Percentiles rank a stretch among this genome's conserved stretches.
These are phyloP conservation scores for Podospora conica DNA, from an alignment of 495 filamentous ascomycete species.

Conservation along the genomic window DNA sequence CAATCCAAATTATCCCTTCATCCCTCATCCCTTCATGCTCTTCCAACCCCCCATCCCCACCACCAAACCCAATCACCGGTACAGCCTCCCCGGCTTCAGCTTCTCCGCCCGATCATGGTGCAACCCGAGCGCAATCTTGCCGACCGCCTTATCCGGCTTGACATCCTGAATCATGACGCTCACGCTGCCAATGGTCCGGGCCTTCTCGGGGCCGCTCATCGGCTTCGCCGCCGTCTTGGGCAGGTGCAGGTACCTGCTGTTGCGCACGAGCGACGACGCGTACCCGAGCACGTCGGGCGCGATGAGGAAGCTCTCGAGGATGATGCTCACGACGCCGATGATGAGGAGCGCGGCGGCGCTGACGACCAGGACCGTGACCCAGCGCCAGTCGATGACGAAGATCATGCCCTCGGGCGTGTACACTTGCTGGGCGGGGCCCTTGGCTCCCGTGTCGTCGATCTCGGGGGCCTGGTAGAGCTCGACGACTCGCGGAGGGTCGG, in stretches of 20 bases:
- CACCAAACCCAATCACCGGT: not conserved
- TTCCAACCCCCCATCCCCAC: not conserved
- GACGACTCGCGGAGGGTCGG: no score
- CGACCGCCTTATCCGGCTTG: not conserved
- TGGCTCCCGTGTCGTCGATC: no score
- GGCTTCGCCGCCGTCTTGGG: not conserved
- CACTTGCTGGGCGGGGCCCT: no score
- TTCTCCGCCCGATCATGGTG: not conserved
- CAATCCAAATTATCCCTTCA: not conserved
- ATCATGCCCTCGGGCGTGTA: no score
- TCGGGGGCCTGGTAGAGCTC: no score
- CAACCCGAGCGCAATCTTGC: not conserved
- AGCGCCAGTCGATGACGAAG: not conserved
- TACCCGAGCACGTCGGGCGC: not conserved
- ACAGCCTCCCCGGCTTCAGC: not conserved
- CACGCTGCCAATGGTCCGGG: not conserved
- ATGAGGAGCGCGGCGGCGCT: not conserved
- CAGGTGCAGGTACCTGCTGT: not conserved
- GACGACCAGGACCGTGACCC: not conserved
- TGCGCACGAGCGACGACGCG: not conserved
- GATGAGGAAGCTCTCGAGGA: not conserved
- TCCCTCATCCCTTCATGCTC: not conserved
- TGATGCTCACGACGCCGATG: not conserved
- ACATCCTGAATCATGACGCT: slow-evolving; percentile 1
- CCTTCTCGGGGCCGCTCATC: not conserved